Conservation (phyloP, 2,329 filamentous ascomycete species). For the Nigrograna mackinnonii region DNA sequence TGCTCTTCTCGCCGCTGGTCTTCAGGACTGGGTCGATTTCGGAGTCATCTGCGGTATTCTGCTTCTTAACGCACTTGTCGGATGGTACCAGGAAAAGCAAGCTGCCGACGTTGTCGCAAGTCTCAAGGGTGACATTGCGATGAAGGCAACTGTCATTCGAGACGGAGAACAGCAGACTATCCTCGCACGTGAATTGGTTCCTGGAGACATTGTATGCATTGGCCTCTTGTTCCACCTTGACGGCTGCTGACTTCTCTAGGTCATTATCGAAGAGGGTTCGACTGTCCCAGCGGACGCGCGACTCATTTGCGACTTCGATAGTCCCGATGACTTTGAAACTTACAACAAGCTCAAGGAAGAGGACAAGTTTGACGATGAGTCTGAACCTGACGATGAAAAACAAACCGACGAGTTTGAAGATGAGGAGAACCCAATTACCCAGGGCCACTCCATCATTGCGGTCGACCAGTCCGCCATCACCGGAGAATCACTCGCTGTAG, state of each 20-base stretch:
- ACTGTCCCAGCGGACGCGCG: slow-evolving; percentile 71
- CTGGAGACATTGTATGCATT: slow-evolving; percentile 68
- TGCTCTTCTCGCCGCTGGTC: slow-evolving; percentile 73
- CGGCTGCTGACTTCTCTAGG: slow-evolving; percentile 43
- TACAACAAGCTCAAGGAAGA: slow-evolving; percentile 66
- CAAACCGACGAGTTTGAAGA: slow-evolving; percentile 63
- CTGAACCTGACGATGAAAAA: slow-evolving; percentile 63
- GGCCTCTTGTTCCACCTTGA: no score
- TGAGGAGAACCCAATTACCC: slow-evolving; percentile 57
- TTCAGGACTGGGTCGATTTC: slow-evolving; percentile 76
- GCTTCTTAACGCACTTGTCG: slow-evolving; percentile 73
- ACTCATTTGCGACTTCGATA: slow-evolving; percentile 73
- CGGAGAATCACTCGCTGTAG: slow-evolving; percentile 77
- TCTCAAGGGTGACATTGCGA: slow-evolving; percentile 78
- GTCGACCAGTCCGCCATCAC: slow-evolving; percentile 81
- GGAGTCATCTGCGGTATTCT: slow-evolving; percentile 79
- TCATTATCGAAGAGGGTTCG: slow-evolving; percentile 72
- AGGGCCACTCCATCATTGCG: slow-evolving; percentile 69
- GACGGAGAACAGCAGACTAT: slow-evolving; percentile 70
- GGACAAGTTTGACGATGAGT: slow-evolving; percentile 57
- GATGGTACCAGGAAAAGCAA: slow-evolving; percentile 83
- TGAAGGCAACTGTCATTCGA: slow-evolving; percentile 71
- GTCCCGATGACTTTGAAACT: slow-evolving; percentile 67
- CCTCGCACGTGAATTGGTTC: slow-evolving; percentile 73
- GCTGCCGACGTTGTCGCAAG: slow-evolving; percentile 75